Base-by-base conservation (phyloP, 2,329 filamentous ascomycete species). In the Penicillium sp. region DNA sequence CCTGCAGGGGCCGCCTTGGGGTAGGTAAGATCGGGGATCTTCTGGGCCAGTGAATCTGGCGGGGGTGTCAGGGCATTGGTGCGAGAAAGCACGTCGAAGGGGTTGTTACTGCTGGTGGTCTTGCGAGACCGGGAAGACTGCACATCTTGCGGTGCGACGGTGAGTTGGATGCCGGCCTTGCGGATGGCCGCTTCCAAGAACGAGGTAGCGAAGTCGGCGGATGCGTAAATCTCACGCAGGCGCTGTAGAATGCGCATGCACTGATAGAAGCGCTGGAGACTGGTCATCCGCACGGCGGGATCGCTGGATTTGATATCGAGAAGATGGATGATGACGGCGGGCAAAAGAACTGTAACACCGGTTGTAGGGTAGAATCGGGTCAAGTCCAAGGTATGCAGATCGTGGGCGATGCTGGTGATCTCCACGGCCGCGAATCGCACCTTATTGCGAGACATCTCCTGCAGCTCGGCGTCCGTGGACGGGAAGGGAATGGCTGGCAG, bases 141-240 rank as follows among this genome's bases (percentile, higher is more conserved):
- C 53, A 70, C 60, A 27, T 70, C 68, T 50, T 67, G 64, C 8
- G 52, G 64, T 8, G 71, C 63, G 74, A 79, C 73, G 2, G 81
- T 81, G 35, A 90, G 77, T 50, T 89, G 85, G 56, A 94, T 91
- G 50, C 89, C 85, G 8, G 90, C 90, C 75, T 95, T 95, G 56
- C 89, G 86, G 56, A 96, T 88, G 0, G 91, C 90, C 1, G 91
- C 90, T 68, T 95, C 90, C n/a, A 96, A 80, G 76, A 96, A 96
- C 2, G 89, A 89, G 0, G 89, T 92, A n/a, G 90, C 91, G 64
- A 94, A 96, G 70, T 96, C 92, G n/a, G 92, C 92, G 0, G 92
- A 91, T 0, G 91, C 86, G 65, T 97, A 96, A 27, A 91, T 89
- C 65, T 96, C 90, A 33, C 91, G 85, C 16, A 97, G 80, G 57